Evolutionary conservation across 1,284 basidiomycete genomes (phyloP), one percentile per base, ranked within the genome.

Genomic region (Tetrapyrgos nigripes): DNA sequence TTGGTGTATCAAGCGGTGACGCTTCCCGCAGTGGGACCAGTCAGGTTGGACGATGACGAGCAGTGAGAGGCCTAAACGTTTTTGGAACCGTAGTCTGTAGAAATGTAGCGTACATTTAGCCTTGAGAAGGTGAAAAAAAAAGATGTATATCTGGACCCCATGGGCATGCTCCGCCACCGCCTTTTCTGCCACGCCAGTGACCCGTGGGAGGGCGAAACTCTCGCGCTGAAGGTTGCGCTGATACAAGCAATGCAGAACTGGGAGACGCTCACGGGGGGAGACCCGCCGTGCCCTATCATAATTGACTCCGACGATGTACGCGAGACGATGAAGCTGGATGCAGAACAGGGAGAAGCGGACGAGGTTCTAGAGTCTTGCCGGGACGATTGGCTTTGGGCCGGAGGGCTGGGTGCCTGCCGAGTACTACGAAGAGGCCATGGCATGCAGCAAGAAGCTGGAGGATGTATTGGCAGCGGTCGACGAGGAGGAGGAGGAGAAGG

Each of bases 241-340:
- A 70, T 76, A 57, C 35, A 70, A 52, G 72, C 66, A 53, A 66
- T 63, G 59, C 57, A 68, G 58, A 58, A 45, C n/a, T 75, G 74
- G 74, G 62, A 60, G 61, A 55, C 1, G 66, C 68, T 77, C 56
- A 63, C 67, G 52, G 73, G 69, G 55, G 66, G 37, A 62, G 67
- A 58, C 35, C 49, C 48, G 52, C 70, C 71, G 64, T 77, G 75
- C 66, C 76, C 76, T 4, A 52, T 77, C 67, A 67, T 31, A 65
- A 77, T 77, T 63, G 72, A 75, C 26, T n/a, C 66, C 28, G 66
- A 75, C 37, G 74, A 77, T 61, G 47, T 74, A 64, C 60, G 55
- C 61, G 54, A 69, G 69, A 75, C 69, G 60, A 67, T 9, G 68
- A 53, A 63, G 68, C 66, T 76, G 60, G 53, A 62, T 57, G 55